A percentile compares a stretch with the other conserved stretches of the same genome.
Conservation (phyloP, 73 alveolate genomes). For the Tetrahymena malaccensis region DNA sequence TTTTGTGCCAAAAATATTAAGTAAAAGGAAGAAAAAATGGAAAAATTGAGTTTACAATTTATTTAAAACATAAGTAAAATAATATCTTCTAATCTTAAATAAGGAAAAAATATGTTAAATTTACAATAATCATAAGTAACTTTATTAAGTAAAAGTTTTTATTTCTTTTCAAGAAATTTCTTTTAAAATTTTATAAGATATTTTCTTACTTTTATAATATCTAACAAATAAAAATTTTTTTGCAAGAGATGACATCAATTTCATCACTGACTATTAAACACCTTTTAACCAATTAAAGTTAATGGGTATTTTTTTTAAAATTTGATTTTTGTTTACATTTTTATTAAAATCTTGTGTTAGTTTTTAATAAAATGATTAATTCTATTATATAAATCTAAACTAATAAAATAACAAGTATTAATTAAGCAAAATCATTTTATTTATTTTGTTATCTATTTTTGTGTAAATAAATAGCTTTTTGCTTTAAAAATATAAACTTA, state of each 20-base stretch:
- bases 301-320: neutral
- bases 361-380: too few relatives aligned
- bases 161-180: neutral
- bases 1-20: neutral
- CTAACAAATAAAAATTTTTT: neutral
- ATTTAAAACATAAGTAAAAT: neutral
- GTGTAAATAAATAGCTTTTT: too few relatives aligned
- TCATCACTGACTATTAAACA: neutral
- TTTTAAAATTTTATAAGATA: neutral
- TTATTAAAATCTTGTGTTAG: too few relatives aligned
- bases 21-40: too few relatives aligned
- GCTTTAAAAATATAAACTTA: too few relatives aligned
- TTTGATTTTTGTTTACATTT: neutral
- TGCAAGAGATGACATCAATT: neutral
- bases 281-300: neutral
- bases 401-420: too few relatives aligned
- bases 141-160: neutral
- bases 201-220: neutral
- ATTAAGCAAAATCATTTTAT: too few relatives aligned
- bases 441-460: too few relatives aligned
- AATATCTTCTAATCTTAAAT: neutral
- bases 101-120: neutral
- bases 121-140: neutral
- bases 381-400: too few relatives aligned
- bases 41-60: too few relatives aligned